Evolutionary conservation across 208 protist genomes (phyloP), one percentile per base, ranked within the genome.

Genomic region (Trypanosoma mega): DNA sequence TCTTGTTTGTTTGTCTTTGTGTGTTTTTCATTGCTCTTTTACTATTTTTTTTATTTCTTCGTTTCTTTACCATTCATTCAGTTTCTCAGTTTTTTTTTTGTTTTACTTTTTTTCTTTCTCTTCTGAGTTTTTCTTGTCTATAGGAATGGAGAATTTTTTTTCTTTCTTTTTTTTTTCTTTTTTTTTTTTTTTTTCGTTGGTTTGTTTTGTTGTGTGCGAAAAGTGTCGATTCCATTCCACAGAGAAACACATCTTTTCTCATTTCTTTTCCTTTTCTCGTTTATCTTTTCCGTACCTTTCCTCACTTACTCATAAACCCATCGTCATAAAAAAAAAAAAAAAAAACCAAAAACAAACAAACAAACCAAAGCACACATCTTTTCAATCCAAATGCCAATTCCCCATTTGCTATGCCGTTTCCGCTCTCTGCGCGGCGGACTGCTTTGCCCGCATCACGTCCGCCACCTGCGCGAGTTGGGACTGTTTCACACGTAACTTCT

Each of bases 391-490:
- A n/a, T n/a, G 30, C 26, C 62, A 29, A 20, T 70, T 74, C 21
- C 54, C 72, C 18, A 75, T 37, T 7, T 48, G 44, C 21, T 58
- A 37, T 23, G 55, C 63, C 11, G 64, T 23, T 26, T 72, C 68
- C 49, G 72, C 74, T 41, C 71, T 69, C 68, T 93, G 83, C 69
- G 78, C 74, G 12, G 79, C 78, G 33, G 57, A 58, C 34, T 76
- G 74, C 55, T 85, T 84, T 46, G 76, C 72, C 46, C 87, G 82
- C 27, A 92, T 66, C 1, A 78, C 79, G 37, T 92, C 80, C 3
- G 84, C 73, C 39, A 94, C 84, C 63, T 94, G 84, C 43, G 82
- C 80, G 59, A 87, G 82, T 64, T 92, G 82, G n/a, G 68, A 66
- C 66, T 90, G 88, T 70, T 92, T 92, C 68, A 73, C 23, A 16